These are phyloP conservation scores for Irpex sp. DNA, from an alignment of 1,284 basidiomycete genomes.

Conservation along the genomic window DNA sequence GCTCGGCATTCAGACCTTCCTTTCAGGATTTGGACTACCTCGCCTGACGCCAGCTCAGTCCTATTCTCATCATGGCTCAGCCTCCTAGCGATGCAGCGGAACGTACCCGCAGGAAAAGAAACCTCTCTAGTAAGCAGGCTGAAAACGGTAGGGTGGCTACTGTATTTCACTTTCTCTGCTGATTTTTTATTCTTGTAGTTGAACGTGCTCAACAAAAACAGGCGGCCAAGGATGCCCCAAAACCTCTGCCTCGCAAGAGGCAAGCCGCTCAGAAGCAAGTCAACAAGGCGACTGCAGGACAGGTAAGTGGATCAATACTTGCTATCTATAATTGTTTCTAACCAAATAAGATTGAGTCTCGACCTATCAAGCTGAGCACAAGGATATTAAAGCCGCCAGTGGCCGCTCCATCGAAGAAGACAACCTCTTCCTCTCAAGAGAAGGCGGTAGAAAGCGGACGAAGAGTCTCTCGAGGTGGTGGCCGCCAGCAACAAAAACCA, in stretches of 20 bases:
- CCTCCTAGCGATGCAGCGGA: background rate
- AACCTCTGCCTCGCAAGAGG: background rate
- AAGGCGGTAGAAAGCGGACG: too few relatives aligned
- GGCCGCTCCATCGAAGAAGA: too few relatives aligned
- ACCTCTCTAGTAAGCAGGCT: background rate
- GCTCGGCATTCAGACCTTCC: background rate
- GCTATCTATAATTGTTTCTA: too few relatives aligned
- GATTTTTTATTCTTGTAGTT: background rate
- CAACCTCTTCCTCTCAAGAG: too few relatives aligned
- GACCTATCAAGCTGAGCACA: too few relatives aligned
- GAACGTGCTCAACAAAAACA: background rate
- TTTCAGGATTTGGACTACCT: background rate
- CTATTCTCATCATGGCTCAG: background rate
- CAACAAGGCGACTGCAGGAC: background rate
- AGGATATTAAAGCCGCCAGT: too few relatives aligned
- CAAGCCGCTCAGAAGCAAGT: background rate
- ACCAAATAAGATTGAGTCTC: too few relatives aligned
- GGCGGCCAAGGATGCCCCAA: background rate
- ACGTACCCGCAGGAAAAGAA: background rate
- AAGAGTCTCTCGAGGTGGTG: too few relatives aligned
- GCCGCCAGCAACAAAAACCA: too few relatives aligned
- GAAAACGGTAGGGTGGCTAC: background rate
- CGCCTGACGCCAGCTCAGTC: background rate
- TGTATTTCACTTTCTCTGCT: background rate
- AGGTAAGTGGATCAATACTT: background rate